Evolutionary conservation across 192 early-diverging fungal genomes (phyloP).

Genomic region (Gamsiella multidivaricata): DNA sequence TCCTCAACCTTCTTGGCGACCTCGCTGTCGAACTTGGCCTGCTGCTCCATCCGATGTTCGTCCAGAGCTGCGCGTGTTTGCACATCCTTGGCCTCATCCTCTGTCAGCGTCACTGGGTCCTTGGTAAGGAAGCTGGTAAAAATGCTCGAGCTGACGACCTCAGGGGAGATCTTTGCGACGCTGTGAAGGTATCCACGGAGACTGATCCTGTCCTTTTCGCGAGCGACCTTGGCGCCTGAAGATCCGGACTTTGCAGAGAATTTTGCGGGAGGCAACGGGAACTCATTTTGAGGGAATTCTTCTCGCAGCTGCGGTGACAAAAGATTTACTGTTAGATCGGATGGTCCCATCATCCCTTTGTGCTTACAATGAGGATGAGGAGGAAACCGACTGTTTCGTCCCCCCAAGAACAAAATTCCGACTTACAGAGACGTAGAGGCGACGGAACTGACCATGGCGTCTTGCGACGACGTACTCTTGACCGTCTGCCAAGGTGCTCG

Average conservation of each 20-base stretch:
- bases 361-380: too few species aligned
- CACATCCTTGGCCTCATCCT: constrained; percentile 50
- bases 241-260: constrained; percentile 32
- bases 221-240: constrained; percentile 26
- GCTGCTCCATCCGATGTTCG: constrained; percentile 52
- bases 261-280: constrained; percentile 58
- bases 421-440: constrained; percentile 55
- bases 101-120: constrained; percentile 47
- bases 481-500: constrained; percentile 30
- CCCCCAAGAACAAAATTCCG: too few species aligned
- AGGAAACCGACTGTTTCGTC: too few species aligned
- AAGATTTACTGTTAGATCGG: too few species aligned
- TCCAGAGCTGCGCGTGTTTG: constrained; percentile 55
- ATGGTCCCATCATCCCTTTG: too few species aligned
- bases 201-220: constrained; percentile 64
- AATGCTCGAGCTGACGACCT: constrained; percentile 34
- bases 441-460: constrained; percentile 60
- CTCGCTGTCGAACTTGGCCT: constrained; percentile 56
- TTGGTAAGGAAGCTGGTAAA: constrained; percentile 57
- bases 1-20: constrained; percentile 59
- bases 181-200: constrained; percentile 58
- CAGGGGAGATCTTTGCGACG: constrained; percentile 34
- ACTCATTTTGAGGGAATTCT: constrained; percentile 57
- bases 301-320: constrained; percentile 40
- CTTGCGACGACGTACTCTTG: constrained; percentile 54